Evolutionary conservation across 139 green algal genomes (phyloP).

Genomic region (Yamagishiella unicocca): DNA sequence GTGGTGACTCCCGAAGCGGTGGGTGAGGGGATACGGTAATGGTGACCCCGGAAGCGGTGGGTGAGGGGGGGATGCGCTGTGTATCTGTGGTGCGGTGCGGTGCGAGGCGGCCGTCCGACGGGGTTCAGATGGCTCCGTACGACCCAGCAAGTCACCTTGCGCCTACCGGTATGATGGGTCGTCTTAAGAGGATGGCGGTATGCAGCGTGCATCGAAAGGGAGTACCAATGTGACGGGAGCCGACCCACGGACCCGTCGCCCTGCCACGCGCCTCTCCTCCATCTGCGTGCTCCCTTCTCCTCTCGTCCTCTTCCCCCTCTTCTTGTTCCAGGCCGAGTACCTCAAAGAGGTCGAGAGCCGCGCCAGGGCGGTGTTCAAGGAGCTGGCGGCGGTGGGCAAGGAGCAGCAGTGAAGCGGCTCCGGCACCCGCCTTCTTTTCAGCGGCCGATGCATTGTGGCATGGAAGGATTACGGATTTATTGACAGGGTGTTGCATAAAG

Average conservation of each 20-base stretch:
- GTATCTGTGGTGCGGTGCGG: too few relatives aligned
- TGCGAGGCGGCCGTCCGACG: too few relatives aligned
- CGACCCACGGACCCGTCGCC: neutral
- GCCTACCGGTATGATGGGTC: neutral
- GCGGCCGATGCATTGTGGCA: too few relatives aligned
- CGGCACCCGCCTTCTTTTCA: too few relatives aligned
- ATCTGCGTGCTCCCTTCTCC: neutral
- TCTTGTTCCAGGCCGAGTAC: constrained; percentile 75
- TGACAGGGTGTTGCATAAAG: too few relatives aligned
- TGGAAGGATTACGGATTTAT: too few relatives aligned
- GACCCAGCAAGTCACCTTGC: too few relatives aligned
- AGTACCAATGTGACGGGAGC: neutral
- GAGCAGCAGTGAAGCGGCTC: too few relatives aligned
- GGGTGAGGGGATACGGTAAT: neutral
- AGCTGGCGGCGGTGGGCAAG: constrained; percentile 48
- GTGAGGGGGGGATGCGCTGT: too few relatives aligned
- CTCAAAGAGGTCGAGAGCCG: constrained; percentile 86
- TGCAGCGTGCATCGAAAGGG: neutral
- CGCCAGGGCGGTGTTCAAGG: constrained; percentile 69
- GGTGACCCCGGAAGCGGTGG: neutral
- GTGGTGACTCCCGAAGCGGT: neutral
- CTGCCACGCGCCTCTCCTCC: neutral
- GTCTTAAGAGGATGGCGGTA: neutral
- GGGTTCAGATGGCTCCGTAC: too few relatives aligned
- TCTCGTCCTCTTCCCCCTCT: neutral